Evolutionary conservation across 805 yeast genomes (phyloP).

Genomic region (Brettanomyces bruxellensis): DNA sequence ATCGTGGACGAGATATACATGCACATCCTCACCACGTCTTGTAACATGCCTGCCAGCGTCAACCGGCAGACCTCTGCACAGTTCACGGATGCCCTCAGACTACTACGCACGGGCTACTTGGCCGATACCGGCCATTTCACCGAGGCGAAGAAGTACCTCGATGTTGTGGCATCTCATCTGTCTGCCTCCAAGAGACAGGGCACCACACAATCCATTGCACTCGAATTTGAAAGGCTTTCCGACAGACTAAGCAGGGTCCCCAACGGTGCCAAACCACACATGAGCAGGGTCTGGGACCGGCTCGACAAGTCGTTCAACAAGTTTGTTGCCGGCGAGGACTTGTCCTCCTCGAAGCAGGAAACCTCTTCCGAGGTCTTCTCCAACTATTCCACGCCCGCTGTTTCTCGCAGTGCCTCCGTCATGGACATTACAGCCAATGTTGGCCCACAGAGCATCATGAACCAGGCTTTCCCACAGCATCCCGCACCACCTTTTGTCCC

Average conservation of each 20-base stretch:
- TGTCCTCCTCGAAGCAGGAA: constrained; percentile 21
- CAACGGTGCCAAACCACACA: constrained; percentile 18
- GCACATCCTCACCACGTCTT: constrained; percentile 30
- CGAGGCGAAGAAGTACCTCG: constrained; percentile 59
- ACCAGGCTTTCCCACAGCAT: too few relatives aligned
- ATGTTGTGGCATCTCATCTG: constrained; percentile 29
- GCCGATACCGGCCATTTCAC: constrained; percentile 55
- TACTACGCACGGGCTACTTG: constrained; percentile 58
- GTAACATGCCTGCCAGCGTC: constrained; percentile 20
- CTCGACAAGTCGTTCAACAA: constrained; percentile 70
- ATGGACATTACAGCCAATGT: constrained; percentile 19
- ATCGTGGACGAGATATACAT: constrained; percentile 68
- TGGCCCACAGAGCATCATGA: too few relatives aligned
- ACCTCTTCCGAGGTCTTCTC: constrained; percentile 52
- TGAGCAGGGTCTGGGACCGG: constrained; percentile 81
- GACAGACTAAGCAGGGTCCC: constrained; percentile 36
- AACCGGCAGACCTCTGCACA: constrained; percentile 27
- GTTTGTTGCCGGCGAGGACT: constrained; percentile 83
- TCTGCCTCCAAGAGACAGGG: constrained; percentile 29
- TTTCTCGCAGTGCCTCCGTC: constrained; percentile 48
- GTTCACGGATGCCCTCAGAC: constrained; percentile 48
- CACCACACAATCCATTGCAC: constrained; percentile 23
- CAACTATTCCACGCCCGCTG: constrained; percentile 52
- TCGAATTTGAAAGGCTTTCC: constrained; percentile 29
- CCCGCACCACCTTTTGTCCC: too few relatives aligned